Evolutionary conservation across 352 stramenopile species (phyloP), one percentile per base, ranked within the genome.

Genomic region (Phytophthora ohioensis): DNA sequence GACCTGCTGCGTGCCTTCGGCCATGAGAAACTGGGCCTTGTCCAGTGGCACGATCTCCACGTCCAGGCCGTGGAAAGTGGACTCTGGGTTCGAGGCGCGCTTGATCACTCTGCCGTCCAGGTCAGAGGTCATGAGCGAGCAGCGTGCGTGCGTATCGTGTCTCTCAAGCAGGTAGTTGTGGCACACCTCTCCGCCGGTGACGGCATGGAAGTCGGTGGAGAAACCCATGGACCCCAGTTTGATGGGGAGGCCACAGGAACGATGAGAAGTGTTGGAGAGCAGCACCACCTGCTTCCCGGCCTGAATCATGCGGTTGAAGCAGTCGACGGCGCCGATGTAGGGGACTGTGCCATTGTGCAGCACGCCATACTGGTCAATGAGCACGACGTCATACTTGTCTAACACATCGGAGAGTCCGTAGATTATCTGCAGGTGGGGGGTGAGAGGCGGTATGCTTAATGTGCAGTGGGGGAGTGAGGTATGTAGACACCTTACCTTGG

Each of bases 291-390:
- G 83, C 72, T 97, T 97, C 34, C 75, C 69, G 8, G 69, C 57
- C 7, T 72, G 41, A 4, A 85, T 32, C 51, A 98, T 78, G 9
- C 61, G 38, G 35, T 85, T 70, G 39, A 97, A 90, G 36, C 76
- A 90, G 34, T 88, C 78, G 11, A 87, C 73, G 9, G 90, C 86
- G 36, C 85, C 86, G 12, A 80, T 67, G 57, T 97, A 87, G 17
- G 79, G 73, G 30, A 79, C 38, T 4, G 78, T 83, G 58, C 93
- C 93, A 82, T 98, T 96, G 78, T 98, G 93, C 63, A 98, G 74
- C 21, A 98, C 93, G 45, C 93, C 93, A 60, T 91, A 98, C 78
- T 98, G 93, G 79, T 98, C 93, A 17, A 98, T 77, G 57, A 98
- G 84, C 69, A 98, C 97, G 10, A 89, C 82, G 72, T 98, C 90